Evolutionary conservation across 2,329 filamentous ascomycete species (phyloP).

Genomic region (Dissoconium aciculare): DNA sequence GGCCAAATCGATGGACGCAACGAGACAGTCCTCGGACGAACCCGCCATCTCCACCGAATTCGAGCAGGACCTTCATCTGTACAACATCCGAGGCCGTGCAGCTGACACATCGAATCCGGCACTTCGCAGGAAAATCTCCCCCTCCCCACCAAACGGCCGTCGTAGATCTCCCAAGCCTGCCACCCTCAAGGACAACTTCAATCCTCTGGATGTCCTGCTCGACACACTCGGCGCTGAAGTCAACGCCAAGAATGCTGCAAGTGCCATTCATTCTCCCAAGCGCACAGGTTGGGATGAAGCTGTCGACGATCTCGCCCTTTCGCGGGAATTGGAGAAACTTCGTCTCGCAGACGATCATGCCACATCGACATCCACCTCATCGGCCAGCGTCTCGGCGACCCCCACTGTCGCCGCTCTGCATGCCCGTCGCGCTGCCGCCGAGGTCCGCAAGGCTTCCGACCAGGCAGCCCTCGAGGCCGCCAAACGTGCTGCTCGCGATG

Average conservation of each 20-base stretch:
- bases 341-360: background rate
- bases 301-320: conserved; percentile 11
- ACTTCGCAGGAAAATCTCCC: conserved; percentile 7
- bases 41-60: background rate
- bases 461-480: too few relatives aligned
- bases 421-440: too few relatives aligned
- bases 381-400: too few relatives aligned
- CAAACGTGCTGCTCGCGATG: too few relatives aligned
- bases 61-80: conserved; percentile 29
- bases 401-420: too few relatives aligned
- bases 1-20: too few relatives aligned
- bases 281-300: conserved; percentile 14
- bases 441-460: too few relatives aligned
- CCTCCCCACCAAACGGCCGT: too few relatives aligned
- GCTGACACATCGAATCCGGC: conserved; percentile 24
- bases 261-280: conserved; percentile 8
- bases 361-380: too few relatives aligned
- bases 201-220: background rate
- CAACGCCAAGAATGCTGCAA: conserved; percentile 4
- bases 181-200: background rate
- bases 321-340: conserved; percentile 8
- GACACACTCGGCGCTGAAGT: background rate
- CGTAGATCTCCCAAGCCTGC: background rate
- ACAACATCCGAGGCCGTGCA: conserved; percentile 28
- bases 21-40: too few relatives aligned